phyloP scores from a whole-genome alignment of 495 filamentous ascomycete genomes.

The Gamarada debralockiae region DNA sequence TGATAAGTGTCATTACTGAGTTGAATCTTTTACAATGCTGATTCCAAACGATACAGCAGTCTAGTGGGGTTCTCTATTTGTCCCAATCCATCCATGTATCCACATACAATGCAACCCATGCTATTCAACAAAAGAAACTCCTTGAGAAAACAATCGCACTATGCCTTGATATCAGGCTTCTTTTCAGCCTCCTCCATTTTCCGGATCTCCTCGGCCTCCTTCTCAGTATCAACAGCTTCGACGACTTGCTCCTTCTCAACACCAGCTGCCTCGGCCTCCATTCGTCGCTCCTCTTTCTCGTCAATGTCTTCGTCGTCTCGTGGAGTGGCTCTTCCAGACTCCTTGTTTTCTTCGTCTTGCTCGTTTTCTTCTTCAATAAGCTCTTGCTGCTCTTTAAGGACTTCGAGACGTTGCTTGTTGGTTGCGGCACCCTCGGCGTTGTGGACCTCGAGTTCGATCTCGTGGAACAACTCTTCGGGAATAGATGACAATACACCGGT shows the following conservation, averaged over 20 bases:
- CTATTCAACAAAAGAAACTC: conserved; percentile 23
- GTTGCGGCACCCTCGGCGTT: conserved; percentile 95
- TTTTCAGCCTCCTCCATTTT: conserved; percentile 8
- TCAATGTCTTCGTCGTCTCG: conserved; percentile 87
- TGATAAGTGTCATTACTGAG: not conserved
- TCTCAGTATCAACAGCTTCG: conserved; percentile 22
- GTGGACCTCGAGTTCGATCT: conserved; percentile 98
- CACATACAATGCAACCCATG: conserved; percentile 14
- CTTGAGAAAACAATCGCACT: not conserved
- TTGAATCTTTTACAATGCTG: conserved; percentile 9
- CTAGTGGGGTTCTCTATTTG: conserved; percentile 21
- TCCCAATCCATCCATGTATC: conserved; percentile 15
- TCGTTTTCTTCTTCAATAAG: conserved; percentile 96
- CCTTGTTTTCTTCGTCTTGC: conserved; percentile 74
- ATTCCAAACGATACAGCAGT: conserved; percentile 4
- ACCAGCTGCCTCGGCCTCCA: conserved; percentile 18
- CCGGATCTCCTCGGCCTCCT: conserved; percentile 15
- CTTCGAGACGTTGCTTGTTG: conserved; percentile 98
- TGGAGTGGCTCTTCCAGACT: conserved; percentile 62
- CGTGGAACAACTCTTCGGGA: conserved; percentile 97
- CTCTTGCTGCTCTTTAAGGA: conserved; percentile 97
- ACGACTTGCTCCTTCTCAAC: conserved; percentile 17
- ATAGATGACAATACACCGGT: conserved; percentile 90
- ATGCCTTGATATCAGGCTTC: too few relatives aligned
- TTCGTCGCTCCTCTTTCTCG: conserved; percentile 44